These are phyloP conservation scores for Yamadazyma pseudoaaseri DNA, from an alignment of 1,139 yeast species.

Conservation along the genomic window DNA sequence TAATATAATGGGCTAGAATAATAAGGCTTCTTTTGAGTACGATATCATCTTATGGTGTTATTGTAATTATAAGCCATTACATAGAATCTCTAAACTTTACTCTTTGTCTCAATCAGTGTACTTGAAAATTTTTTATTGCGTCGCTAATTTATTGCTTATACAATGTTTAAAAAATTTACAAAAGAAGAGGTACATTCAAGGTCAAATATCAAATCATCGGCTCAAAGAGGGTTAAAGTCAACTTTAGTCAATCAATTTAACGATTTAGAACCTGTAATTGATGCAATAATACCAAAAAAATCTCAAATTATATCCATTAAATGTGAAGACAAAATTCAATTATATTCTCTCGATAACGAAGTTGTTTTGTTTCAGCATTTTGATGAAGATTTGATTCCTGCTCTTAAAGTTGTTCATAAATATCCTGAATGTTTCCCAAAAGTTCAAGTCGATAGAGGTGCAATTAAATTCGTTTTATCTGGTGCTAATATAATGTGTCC, in stretches of 20 bases:
- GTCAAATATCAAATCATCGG: conserved; percentile 89
- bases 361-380: conserved; percentile 81
- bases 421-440: conserved; percentile 80
- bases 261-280: conserved; percentile 68
- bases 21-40: conserved; percentile 73
- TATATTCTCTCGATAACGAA: conserved; percentile 72
- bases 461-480: conserved; percentile 87
- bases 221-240: conserved; percentile 77
- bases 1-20: conserved; percentile 57
- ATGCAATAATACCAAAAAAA: conserved; percentile 85
- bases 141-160: conserved; percentile 3
- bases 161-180: conserved; percentile 68
- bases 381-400: conserved; percentile 82
- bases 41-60: conserved; percentile 62
- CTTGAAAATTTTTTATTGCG: conserved; percentile 10
- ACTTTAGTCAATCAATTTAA: conserved; percentile 75
- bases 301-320: conserved; percentile 80
- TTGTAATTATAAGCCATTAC: conserved; percentile 74
- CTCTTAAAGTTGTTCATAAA: conserved; percentile 75
- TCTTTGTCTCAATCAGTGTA: neutral
- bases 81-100: conserved; percentile 17
- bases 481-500: conserved; percentile 99
- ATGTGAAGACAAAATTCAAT: conserved; percentile 85
- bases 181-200: conserved; percentile 88
- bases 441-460: conserved; percentile 94